phyloP scores from a whole-genome alignment of 2,329 filamentous ascomycete species.

The Akanthomyces muscarius region DNA sequence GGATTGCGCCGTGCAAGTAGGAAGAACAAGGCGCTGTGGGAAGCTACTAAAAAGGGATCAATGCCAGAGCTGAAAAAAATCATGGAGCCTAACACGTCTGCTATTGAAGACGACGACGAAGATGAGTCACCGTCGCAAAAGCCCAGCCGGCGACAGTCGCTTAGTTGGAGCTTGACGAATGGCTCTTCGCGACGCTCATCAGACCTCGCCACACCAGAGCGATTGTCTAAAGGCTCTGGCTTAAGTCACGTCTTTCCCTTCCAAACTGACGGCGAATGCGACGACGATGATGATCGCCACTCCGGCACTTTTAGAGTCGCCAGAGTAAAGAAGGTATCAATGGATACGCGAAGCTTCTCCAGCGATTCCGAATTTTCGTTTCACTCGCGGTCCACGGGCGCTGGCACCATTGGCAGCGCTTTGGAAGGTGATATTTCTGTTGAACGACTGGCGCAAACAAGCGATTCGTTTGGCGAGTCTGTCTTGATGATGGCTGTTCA shows the following conservation, averaged over 20 bases:
- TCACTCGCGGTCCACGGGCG: constrained; percentile 72
- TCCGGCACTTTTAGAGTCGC: constrained; percentile 34
- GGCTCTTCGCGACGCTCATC: constrained; percentile 42
- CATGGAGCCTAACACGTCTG: constrained; percentile 65
- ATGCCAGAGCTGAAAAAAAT: constrained; percentile 71
- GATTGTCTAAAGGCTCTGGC: constrained; percentile 53
- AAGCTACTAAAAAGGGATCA: constrained; percentile 75
- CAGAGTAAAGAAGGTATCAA: constrained; percentile 73
- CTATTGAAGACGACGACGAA: constrained; percentile 45
- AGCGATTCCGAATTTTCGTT: constrained; percentile 81
- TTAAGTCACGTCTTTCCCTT: constrained; percentile 91
- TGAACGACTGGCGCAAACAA: constrained; percentile 69
- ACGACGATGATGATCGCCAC: constrained; percentile 37
- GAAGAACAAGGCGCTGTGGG: constrained; percentile 83
- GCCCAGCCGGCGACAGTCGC: constrained; percentile 43
- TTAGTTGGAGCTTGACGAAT: constrained; percentile 46
- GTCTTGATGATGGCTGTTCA: constrained; percentile 84
- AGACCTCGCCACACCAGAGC: constrained; percentile 41
- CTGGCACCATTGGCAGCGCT: constrained; percentile 67
- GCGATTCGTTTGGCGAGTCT: constrained; percentile 71
- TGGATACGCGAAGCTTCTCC: constrained; percentile 87
- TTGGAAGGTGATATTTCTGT: constrained; percentile 85
- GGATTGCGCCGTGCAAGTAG: constrained; percentile 79
- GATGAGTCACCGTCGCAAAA: constrained; percentile 31
- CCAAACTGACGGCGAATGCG: constrained; percentile 46